Evolutionary conservation across 2,329 filamentous ascomycete genomes (phyloP).

Genomic region (Trichothecium roseum): DNA sequence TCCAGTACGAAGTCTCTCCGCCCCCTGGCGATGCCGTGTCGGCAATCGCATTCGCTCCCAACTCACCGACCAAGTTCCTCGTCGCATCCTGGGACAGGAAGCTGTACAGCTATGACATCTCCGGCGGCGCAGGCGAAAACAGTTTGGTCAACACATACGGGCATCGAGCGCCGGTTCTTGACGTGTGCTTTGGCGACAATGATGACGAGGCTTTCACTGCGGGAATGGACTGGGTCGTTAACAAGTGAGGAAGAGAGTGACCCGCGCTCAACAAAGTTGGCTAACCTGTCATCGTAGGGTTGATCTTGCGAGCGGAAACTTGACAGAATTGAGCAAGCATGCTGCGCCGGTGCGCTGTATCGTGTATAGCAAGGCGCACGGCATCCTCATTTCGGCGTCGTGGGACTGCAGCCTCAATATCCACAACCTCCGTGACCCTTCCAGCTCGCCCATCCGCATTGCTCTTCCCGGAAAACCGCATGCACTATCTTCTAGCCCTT

Average conservation of each 20-base stretch:
- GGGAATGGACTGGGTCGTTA: slow-evolving; percentile 79
- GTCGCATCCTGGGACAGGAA: slow-evolving; percentile 92
- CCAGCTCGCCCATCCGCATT: slow-evolving; percentile 49
- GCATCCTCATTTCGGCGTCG: slow-evolving; percentile 78
- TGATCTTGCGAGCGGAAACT: slow-evolving; percentile 60
- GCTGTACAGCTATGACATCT: slow-evolving; percentile 79
- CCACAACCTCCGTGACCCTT: slow-evolving; percentile 51
- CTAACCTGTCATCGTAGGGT: slow-evolving; percentile 29
- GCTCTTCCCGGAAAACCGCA: slow-evolving; percentile 79
- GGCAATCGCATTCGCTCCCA: slow-evolving; percentile 72
- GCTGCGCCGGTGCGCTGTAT: slow-evolving; percentile 70
- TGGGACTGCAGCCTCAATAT: slow-evolving; percentile 91
- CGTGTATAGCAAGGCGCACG: slow-evolving; percentile 67
- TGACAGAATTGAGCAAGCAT: slow-evolving; percentile 71
- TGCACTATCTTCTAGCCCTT: slow-evolving; percentile 64
- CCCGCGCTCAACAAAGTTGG: not conserved
- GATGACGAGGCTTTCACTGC: slow-evolving; percentile 79
- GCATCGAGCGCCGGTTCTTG: slow-evolving; percentile 76
- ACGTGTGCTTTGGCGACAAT: slow-evolving; percentile 79
- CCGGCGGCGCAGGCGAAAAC: slow-evolving; percentile 37
- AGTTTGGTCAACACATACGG: slow-evolving; percentile 61
- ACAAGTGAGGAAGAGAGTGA: slow-evolving; percentile 39
- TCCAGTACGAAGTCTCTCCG: slow-evolving; percentile 74
- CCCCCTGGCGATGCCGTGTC: slow-evolving; percentile 84
- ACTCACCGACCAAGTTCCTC: slow-evolving; percentile 64